phyloP scores from a whole-genome alignment of 2,329 filamentous ascomycete species.

The Dendrostoma leiphaemia region DNA sequence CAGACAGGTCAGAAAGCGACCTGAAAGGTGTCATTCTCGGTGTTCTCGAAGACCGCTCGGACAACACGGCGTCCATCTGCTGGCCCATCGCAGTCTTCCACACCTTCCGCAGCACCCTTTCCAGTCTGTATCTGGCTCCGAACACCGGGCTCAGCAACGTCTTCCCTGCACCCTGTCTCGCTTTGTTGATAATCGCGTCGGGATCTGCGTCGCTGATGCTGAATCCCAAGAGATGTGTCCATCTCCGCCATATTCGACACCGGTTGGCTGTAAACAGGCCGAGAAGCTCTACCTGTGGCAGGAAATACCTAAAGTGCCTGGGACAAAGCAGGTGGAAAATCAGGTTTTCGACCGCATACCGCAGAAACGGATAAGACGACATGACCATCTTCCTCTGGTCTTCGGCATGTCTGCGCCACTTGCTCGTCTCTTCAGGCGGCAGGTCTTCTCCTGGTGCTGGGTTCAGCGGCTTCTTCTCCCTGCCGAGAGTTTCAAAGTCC shows the following conservation, averaged over 20 bases:
- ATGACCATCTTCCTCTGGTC: slow-evolving; percentile 28
- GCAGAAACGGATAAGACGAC: slow-evolving; percentile 31
- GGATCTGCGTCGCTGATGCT: slow-evolving; percentile 17
- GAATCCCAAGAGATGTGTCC: slow-evolving; percentile 29
- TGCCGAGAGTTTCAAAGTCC: slow-evolving; percentile 30
- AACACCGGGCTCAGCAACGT: slow-evolving; percentile 28
- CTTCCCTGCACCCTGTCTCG: slow-evolving; percentile 17
- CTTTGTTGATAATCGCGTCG: slow-evolving; percentile 20
- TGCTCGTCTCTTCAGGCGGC: slow-evolving; percentile 11
- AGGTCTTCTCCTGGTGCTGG: not conserved
- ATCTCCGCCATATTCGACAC: slow-evolving; percentile 32
- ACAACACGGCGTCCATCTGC: not conserved
- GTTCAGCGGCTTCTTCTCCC: slow-evolving; percentile 5
- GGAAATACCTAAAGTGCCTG: slow-evolving; percentile 28
- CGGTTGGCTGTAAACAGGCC: slow-evolving; percentile 23
- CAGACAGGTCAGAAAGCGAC: not conserved
- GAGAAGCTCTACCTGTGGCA: slow-evolving; percentile 29
- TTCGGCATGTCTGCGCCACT: slow-evolving; percentile 19
- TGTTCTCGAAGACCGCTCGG: not conserved
- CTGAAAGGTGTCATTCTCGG: not conserved
- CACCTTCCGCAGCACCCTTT: slow-evolving; percentile 29
- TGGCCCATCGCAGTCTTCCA: slow-evolving; percentile 19
- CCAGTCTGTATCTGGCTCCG: slow-evolving; percentile 28
- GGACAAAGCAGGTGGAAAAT: slow-evolving; percentile 32
- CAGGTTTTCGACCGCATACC: slow-evolving; percentile 31